Conservation (phyloP, 2,329 filamentous ascomycete species). For the Grosmannia huntii region DNA sequence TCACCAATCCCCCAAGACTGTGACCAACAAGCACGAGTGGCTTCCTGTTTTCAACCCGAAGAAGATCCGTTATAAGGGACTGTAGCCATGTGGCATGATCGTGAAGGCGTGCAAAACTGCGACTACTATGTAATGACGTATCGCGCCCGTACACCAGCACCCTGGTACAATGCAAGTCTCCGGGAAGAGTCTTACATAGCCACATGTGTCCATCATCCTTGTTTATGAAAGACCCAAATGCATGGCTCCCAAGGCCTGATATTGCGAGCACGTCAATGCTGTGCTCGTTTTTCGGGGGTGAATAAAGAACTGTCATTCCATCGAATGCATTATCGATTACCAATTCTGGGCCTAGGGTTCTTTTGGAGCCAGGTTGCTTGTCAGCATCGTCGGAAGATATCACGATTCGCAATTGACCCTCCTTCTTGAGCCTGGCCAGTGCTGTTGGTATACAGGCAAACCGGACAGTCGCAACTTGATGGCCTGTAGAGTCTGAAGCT, state of each 20-base stretch:
- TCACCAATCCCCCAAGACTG: background rate
- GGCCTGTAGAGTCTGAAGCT: background rate
- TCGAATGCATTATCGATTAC: background rate
- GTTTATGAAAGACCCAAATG: background rate
- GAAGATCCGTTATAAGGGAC: background rate
- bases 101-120: background rate
- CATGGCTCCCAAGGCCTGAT: background rate
- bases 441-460: background rate
- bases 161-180: background rate
- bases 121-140: background rate
- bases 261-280: background rate
- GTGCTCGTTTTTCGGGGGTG: background rate
- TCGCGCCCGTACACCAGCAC: background rate
- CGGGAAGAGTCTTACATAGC: background rate
- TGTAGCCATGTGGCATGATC: background rate
- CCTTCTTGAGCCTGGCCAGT: background rate
- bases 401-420: background rate
- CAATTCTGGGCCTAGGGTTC: background rate
- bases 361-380: background rate
- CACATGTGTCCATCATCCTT: background rate
- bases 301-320: background rate
- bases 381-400: too few species aligned
- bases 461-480: background rate
- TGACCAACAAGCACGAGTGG: background rate
- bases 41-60: background rate